Conservation (phyloP, 176 grass and related monocot species). For the Puccinellia tenuiflora region DNA sequence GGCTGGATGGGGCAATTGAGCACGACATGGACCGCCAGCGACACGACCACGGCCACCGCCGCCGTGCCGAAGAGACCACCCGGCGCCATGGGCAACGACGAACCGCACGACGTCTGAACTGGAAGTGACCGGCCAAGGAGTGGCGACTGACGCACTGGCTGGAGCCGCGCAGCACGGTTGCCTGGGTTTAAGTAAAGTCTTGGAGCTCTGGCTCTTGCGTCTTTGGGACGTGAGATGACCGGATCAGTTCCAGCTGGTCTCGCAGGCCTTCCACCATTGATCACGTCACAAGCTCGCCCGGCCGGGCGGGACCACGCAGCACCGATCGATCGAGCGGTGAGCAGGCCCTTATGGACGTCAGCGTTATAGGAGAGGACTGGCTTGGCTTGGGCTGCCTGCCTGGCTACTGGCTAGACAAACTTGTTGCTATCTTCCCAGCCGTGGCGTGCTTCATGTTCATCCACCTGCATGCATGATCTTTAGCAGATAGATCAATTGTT, state of each 20-base stretch:
- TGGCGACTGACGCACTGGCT: not conserved
- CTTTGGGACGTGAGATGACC: not conserved
- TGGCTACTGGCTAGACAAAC: too few relatives aligned
- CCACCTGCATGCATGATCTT: too few relatives aligned
- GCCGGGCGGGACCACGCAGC: too few relatives aligned
- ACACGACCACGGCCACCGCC: slow-evolving; percentile 13
- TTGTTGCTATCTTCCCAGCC: too few relatives aligned
- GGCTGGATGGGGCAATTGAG: slow-evolving; percentile 56
- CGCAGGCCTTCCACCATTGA: not conserved
- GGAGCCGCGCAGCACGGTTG: not conserved
- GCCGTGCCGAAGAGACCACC: not conserved
- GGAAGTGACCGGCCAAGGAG: not conserved
- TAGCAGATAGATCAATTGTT: too few relatives aligned
- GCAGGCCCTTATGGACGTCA: too few relatives aligned
- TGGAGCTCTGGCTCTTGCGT: not conserved
- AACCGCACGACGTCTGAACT: not conserved
- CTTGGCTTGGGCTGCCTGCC: too few relatives aligned
- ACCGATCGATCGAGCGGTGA: too few relatives aligned
- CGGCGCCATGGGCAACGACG: not conserved
- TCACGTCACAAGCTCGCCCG: not conserved
- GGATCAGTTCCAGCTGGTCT: not conserved
- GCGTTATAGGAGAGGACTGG: too few relatives aligned
- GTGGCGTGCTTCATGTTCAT: too few relatives aligned
- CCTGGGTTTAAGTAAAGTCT: not conserved
- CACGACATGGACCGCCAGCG: slow-evolving; percentile 33